Evolutionary conservation across 73 alveolate species (phyloP), one percentile per base, ranked within the genome.

Genomic region (Paramecium bursaria): DNA sequence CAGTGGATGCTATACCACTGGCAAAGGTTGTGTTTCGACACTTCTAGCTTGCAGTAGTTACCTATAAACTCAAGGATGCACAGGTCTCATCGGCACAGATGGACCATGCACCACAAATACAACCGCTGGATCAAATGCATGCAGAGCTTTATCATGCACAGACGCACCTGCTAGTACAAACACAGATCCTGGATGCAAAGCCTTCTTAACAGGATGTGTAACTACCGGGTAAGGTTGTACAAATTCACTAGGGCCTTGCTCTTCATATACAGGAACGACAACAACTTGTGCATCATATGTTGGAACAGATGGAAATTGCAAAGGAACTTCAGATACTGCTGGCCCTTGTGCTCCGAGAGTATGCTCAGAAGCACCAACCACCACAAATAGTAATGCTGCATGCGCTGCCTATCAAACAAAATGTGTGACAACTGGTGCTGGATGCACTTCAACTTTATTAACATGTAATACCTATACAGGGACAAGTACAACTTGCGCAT

Each of bases 311-410:
- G 76, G 76, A 25, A 57, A 57, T 11, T 57, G 76, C 17, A 57
- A 57, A 29, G 76, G 49, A 39, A 39, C 49, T 19, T 25, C 46
- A 5, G 55, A 25, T 15, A 35, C 82, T 15, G 42, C 46, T 14
- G 60, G 60, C 6, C 49, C 49, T 7, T 67, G 82, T 19, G 82
- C 82, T 15, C 50, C 60, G 7, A 67, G 55, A 67, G 82, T 67
- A n/a, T 67, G 82, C 44, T 39, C 82, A 35, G 82, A 67, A 35
- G 82, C 82, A 0, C 48, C 17, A 2, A 42, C 82, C 17, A 21
- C 60, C 17, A 3, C 26, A 0, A 67, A 35, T 3, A 22, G 60
- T 15, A 39, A 31, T 6, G 17, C 6, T 9, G 49, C 49, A 21
- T 67, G 82, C 44, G 61, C 49, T 7, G 60, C 17, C 1, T 67